Conservation (phyloP, 208 protist species). For the Jaenimonas drosophilae region DNA sequence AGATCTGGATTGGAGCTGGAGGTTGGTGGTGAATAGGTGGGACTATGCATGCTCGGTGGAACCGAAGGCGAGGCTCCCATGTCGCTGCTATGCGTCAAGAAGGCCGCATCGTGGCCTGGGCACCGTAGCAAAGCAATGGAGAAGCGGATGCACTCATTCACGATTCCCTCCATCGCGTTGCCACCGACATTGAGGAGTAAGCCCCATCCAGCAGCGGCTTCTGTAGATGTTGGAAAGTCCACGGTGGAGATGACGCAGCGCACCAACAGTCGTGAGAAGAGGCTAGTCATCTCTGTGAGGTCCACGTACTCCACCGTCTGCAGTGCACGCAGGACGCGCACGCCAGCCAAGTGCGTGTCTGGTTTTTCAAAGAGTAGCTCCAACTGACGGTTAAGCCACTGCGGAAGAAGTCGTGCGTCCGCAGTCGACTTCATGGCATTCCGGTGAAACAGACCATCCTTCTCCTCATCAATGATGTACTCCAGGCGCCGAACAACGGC, state of each 20-base stretch:
- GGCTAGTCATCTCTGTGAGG: constrained; percentile 56
- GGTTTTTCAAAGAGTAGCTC: constrained; percentile 49
- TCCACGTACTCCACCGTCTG: constrained; percentile 75
- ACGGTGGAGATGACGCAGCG: constrained; percentile 36
- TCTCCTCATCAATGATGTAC: constrained; percentile 83
- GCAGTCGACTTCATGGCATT: constrained; percentile 38
- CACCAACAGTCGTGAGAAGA: constrained; percentile 63
- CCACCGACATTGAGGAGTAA: constrained; percentile 60
- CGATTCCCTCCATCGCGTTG: constrained; percentile 64
- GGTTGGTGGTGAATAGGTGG: no score
- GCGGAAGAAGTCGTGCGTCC: constrained; percentile 31
- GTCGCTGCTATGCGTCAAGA: no score
- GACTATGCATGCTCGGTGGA: no score
- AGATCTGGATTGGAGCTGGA: no score
- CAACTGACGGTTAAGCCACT: constrained; percentile 72
- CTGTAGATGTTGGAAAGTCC: constrained; percentile 22
- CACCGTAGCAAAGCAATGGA: constrained; percentile 39
- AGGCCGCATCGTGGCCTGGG: constrained; percentile 18
- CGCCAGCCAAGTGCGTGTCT: constrained; percentile 48
- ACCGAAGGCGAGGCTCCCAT: no score
- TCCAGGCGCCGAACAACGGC: constrained; percentile 75
- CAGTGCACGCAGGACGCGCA: constrained; percentile 53
- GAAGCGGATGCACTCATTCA: constrained; percentile 44
- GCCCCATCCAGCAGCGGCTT: constrained; percentile 73
- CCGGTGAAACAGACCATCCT: constrained; percentile 66